Evolutionary conservation across 2,329 filamentous ascomycete genomes (phyloP).

Genomic region (Alternaria infectoria): DNA sequence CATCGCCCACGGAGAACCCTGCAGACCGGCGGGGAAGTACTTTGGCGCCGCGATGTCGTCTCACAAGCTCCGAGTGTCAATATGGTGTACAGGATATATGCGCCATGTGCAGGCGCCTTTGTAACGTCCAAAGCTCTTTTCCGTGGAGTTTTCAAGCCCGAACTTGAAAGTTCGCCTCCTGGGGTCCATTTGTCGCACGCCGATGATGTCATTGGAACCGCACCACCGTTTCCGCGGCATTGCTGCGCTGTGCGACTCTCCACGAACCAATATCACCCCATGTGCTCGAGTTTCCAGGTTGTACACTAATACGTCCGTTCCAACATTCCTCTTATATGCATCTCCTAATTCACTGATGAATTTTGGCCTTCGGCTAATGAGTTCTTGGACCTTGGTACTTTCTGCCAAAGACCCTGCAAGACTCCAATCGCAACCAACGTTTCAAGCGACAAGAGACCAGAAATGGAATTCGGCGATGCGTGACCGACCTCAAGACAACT

Average conservation of each 20-base stretch:
- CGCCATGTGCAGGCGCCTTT: background rate
- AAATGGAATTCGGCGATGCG: background rate
- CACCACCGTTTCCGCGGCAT: background rate
- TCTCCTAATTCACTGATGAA: background rate
- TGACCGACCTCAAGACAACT: background rate
- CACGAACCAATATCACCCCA: background rate
- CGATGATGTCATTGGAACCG: background rate
- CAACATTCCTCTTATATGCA: background rate
- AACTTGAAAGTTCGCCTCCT: background rate
- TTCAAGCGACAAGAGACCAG: background rate
- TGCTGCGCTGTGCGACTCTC: background rate
- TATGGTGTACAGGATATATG: background rate
- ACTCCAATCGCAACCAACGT: background rate
- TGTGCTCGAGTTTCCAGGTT: background rate
- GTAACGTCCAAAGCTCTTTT: background rate
- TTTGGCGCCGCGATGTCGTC: background rate
- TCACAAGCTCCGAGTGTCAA: background rate
- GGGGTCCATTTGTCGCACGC: background rate
- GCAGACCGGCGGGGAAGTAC: background rate
- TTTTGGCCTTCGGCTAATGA: background rate
- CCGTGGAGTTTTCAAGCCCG: background rate
- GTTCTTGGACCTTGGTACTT: background rate
- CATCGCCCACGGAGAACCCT: background rate
- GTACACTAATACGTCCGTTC: background rate
- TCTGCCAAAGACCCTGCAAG: background rate